These are phyloP conservation scores for Uronychia setigera DNA, from an alignment of 73 alveolate genomes.

Conservation along the genomic window DNA sequence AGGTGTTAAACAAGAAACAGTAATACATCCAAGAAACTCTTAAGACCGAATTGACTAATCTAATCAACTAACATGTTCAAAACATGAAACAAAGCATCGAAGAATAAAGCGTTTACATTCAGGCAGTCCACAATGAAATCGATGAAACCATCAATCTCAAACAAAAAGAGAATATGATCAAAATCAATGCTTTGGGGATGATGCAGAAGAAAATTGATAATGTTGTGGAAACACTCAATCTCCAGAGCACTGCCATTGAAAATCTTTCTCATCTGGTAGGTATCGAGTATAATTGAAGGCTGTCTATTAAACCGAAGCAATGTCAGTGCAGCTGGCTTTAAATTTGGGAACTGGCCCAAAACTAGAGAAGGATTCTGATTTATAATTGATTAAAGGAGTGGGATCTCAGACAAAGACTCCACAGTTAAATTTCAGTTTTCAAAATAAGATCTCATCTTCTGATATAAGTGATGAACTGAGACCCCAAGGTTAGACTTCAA, in stretches of 20 bases:
- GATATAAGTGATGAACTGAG: too few relatives aligned
- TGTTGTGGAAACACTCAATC: not conserved
- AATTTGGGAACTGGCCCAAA: not conserved
- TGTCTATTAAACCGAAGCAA: not conserved
- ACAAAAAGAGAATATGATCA: not conserved
- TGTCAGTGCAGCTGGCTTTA: not conserved
- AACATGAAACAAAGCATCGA: not conserved
- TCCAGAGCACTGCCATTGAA: not conserved
- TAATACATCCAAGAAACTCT: too few relatives aligned
- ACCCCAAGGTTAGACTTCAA: too few relatives aligned
- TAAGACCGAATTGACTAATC: too few relatives aligned
- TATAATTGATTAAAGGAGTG: not conserved
- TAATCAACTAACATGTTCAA: too few relatives aligned
- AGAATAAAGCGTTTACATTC: not conserved
- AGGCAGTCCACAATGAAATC: not conserved
- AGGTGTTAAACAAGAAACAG: too few relatives aligned
- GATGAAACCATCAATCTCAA: not conserved
- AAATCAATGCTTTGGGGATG: not conserved
- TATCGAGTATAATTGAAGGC: not conserved
- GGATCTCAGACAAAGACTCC: not conserved
- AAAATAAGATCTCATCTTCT: too few relatives aligned
- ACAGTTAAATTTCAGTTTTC: too few relatives aligned
- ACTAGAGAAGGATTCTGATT: not conserved
- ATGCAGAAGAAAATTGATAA: not conserved
- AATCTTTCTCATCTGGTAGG: not conserved